Evolutionary conservation across 768 basidiomycete genomes (phyloP).

Genomic region (Solioccasus polychromus): DNA sequence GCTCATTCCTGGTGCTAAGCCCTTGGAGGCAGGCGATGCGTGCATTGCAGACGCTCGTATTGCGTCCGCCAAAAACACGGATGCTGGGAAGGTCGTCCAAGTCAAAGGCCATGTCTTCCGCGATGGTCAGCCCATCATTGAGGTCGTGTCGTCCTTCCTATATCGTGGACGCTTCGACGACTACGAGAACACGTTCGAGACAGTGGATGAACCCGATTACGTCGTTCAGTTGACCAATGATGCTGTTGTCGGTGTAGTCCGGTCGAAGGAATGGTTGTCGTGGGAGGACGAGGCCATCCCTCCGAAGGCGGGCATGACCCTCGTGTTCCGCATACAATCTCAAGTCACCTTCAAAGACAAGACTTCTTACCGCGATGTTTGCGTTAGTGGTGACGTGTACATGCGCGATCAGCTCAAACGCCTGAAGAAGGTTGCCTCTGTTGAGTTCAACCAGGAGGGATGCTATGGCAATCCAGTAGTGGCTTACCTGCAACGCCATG

Average conservation of each 20-base stretch:
- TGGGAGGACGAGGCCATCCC: conserved; percentile 86
- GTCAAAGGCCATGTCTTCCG: conserved; percentile 84
- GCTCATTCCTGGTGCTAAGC: conserved; percentile 71
- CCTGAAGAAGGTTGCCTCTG: conserved; percentile 82
- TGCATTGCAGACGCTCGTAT: conserved; percentile 90
- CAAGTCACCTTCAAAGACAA: conserved; percentile 91
- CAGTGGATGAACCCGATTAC: conserved; percentile 86
- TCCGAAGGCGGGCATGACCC: conserved; percentile 72
- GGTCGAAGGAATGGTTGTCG: conserved; percentile 97
- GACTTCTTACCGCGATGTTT: conserved; percentile 74
- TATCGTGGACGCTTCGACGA: conserved; percentile 95
- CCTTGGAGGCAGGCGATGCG: conserved; percentile 80
- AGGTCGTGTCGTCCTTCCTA: conserved; percentile 93
- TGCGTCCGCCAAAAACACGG: conserved; percentile 83
- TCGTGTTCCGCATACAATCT: conserved; percentile 88
- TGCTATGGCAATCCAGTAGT: conserved; percentile 92
- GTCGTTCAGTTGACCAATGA: conserved; percentile 70
- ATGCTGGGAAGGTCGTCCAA: conserved; percentile 90
- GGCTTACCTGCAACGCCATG: conserved; percentile 91
- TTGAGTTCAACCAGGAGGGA: conserved; percentile 84
- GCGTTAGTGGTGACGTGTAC: conserved; percentile 82
- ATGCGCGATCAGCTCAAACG: conserved; percentile 85
- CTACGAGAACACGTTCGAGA: conserved; percentile 95
- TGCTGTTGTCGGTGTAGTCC: conserved; percentile 83
- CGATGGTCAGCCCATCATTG: conserved; percentile 76